A percentile compares a stretch with the other conserved stretches of the same genome.
phyloP scores from a whole-genome alignment of 805 yeast species.

The Ogataea paradorogensis region DNA sequence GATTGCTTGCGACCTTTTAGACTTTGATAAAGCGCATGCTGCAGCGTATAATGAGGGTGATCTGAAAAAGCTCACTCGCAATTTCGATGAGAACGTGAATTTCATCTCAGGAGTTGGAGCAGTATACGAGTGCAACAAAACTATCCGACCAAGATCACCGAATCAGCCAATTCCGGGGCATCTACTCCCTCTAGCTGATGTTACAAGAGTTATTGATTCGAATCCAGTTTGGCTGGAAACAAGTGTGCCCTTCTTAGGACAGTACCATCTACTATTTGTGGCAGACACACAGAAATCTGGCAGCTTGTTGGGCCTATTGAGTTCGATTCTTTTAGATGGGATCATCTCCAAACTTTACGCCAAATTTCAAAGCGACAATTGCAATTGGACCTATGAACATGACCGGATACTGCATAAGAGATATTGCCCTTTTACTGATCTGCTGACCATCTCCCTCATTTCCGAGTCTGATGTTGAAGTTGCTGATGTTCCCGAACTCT shows the following conservation, averaged over 20 bases:
- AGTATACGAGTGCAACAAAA: slow-evolving; percentile 7
- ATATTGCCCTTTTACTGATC: not conserved
- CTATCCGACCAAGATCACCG: not conserved
- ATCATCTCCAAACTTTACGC: not conserved
- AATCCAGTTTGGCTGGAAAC: slow-evolving; percentile 15
- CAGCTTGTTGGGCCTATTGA: not conserved
- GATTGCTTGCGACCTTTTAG: slow-evolving; percentile 33
- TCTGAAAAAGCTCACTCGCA: slow-evolving; percentile 19
- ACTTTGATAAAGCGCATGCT: slow-evolving; percentile 31
- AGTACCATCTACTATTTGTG: slow-evolving; percentile 6
- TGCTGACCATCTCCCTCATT: not conserved
- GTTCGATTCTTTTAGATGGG: not conserved
- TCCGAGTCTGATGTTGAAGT: not conserved
- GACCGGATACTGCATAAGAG: not conserved
- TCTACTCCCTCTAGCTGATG: slow-evolving; percentile 16
- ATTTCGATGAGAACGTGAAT: slow-evolving; percentile 16
- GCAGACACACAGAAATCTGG: not conserved
- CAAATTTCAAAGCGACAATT: not conserved
- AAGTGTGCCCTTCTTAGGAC: slow-evolving; percentile 15
- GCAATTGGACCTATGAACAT: not conserved
- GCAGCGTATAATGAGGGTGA: slow-evolving; percentile 32
- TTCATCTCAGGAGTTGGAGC: slow-evolving; percentile 27
- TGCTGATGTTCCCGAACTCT: not conserved
- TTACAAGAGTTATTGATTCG: slow-evolving; percentile 13
- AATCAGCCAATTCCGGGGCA: slow-evolving; percentile 3